Percentiles rank a stretch among this genome's conserved stretches.
Evolutionary conservation across 768 basidiomycete genomes (phyloP).

Genomic region (Tylopilus sp.): DNA sequence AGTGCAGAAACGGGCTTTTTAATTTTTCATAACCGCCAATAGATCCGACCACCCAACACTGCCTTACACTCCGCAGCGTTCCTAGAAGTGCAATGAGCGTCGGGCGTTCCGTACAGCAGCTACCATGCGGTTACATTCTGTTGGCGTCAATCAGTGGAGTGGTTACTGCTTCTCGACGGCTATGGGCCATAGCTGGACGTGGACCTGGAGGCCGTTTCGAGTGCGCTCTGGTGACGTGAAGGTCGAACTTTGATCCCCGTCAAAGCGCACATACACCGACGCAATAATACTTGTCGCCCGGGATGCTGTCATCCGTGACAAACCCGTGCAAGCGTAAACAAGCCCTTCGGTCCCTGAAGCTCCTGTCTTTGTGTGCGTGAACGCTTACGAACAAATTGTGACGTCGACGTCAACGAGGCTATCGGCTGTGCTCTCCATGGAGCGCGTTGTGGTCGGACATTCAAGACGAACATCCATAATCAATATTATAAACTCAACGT

Average conservation of each 20-base stretch:
- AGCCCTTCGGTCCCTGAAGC: conserved; percentile 23
- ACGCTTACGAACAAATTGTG: conserved; percentile 7
- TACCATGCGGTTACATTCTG: conserved; percentile 1
- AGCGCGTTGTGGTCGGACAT: conserved; percentile 16
- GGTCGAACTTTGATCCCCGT: conserved; percentile 24
- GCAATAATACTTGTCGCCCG: conserved; percentile 13
- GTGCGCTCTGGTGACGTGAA: conserved; percentile 18
- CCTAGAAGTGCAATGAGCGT: conserved; percentile 2
- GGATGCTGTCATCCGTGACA: conserved; percentile 28
- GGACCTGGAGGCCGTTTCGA: conserved; percentile 13
- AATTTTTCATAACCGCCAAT: conserved; percentile 2
- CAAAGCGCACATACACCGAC: conserved; percentile 18
- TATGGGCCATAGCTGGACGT: conserved; percentile 10
- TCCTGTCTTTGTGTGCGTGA: conserved; percentile 17
- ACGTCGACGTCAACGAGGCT: conserved; percentile 16
- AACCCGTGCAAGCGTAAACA: conserved; percentile 19
- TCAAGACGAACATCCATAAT: conserved; percentile 3
- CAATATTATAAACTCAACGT: conserved; percentile 18
- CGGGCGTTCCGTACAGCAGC: conserved; percentile 5
- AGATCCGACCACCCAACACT: conserved; percentile 11
- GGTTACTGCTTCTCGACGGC: conserved; percentile 9
- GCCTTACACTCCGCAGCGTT: conserved; percentile 8
- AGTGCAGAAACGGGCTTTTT: neutral
- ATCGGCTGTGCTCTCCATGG: conserved; percentile 24
- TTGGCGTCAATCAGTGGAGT: conserved; percentile 3